phyloP scores from a whole-genome alignment of 129 eudicot genomes.

The Ambrosia trifida region DNA sequence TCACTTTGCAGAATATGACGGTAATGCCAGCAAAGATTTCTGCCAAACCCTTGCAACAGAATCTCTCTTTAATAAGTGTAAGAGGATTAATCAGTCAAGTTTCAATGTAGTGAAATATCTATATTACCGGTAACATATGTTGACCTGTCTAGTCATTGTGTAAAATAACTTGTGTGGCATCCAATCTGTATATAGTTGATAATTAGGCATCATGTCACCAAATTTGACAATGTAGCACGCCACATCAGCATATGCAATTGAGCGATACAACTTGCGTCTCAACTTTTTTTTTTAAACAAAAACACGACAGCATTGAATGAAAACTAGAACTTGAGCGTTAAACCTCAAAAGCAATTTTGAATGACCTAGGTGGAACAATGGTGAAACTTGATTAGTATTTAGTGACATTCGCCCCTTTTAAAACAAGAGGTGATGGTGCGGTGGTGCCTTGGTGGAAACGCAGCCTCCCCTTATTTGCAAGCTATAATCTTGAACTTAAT shows the following conservation, averaged over 20 bases:
- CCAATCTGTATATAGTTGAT: background rate
- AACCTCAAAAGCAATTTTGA: background rate
- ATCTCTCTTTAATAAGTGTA: too few relatives aligned
- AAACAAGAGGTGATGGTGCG: background rate
- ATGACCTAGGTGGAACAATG: background rate
- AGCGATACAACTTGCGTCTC: background rate
- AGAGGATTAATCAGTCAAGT: too few relatives aligned
- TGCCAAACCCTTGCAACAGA: too few relatives aligned
- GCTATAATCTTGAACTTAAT: background rate
- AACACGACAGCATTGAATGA: too few relatives aligned
- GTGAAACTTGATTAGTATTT: background rate
- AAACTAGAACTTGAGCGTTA: background rate
- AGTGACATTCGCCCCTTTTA: background rate
- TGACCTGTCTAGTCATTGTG: background rate
- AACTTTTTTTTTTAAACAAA: background rate
- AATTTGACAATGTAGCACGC: background rate
- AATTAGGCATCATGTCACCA: background rate
- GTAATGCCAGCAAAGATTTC: too few relatives aligned
- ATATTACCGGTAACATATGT: background rate
- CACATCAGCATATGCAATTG: background rate
- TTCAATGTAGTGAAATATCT: background rate
- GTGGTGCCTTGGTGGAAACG: slow-evolving; percentile 1
- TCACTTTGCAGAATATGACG: too few relatives aligned
- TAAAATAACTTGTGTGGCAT: background rate
- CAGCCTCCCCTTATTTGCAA: background rate